Percentiles rank a stretch among this genome's conserved stretches.
phyloP scores from a whole-genome alignment of 495 filamentous ascomycete species.

The Annulohypoxylon moriforme region DNA sequence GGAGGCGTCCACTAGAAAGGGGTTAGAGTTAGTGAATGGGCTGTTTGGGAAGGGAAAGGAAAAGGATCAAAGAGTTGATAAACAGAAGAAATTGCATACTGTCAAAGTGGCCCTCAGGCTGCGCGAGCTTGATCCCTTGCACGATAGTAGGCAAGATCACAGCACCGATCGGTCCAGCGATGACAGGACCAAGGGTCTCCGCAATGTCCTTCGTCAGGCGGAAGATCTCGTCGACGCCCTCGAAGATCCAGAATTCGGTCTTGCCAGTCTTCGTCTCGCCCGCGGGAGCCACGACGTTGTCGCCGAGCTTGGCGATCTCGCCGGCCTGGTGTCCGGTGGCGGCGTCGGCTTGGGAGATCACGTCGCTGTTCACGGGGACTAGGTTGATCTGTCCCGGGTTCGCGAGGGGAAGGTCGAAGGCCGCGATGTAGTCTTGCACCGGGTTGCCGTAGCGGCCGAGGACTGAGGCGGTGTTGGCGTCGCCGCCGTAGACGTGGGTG shows the following conservation, averaged over 20 bases:
- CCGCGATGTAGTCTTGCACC: slow-evolving; percentile 36
- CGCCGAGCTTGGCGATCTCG: slow-evolving; percentile 21
- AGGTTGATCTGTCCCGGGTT: slow-evolving; percentile 38
- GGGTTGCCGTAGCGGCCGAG: slow-evolving; percentile 49
- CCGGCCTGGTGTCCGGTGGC: slow-evolving; percentile 7
- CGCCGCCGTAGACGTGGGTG: slow-evolving; percentile 51
- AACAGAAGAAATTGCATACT: not conserved
- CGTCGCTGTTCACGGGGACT: slow-evolving; percentile 8
- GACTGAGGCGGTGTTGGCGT: slow-evolving; percentile 48
- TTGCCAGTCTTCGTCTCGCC: not conserved
- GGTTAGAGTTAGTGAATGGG: not conserved
- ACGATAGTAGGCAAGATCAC: slow-evolving; percentile 5
- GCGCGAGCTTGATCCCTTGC: slow-evolving; percentile 2
- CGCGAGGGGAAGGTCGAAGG: slow-evolving; percentile 42
- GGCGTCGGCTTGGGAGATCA: slow-evolving; percentile 11
- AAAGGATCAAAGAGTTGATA: not conserved
- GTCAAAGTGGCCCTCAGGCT: slow-evolving; percentile 2
- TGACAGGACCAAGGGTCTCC: slow-evolving; percentile 4
- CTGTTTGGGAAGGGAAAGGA: not conserved
- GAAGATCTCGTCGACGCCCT: slow-evolving; percentile 25
- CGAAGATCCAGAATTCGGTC: slow-evolving; percentile 25
- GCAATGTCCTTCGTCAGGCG: slow-evolving; percentile 11
- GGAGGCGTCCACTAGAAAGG: not conserved
- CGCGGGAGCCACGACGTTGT: slow-evolving; percentile 5
- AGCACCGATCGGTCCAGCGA: slow-evolving; percentile 1